Conservation (phyloP, 2,329 filamentous ascomycete species). For the Apiospora sp. region DNA sequence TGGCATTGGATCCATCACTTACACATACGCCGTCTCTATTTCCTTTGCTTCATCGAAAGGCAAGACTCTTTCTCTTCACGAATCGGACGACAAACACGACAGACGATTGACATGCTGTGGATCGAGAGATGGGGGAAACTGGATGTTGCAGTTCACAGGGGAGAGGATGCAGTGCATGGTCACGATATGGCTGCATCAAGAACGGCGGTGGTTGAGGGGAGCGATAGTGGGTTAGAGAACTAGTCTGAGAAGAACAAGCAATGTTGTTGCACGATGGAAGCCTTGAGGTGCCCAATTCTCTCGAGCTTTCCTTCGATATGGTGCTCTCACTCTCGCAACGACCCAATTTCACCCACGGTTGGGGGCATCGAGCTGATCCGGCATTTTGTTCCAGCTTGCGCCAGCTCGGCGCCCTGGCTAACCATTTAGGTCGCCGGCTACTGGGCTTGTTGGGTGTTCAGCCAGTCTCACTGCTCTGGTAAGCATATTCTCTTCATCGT, state of each 20-base stretch:
- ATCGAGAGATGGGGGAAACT: slow-evolving; percentile 12
- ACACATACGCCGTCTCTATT: slow-evolving; percentile 18
- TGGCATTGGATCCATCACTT: slow-evolving; percentile 1
- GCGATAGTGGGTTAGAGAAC: slow-evolving; percentile 27
- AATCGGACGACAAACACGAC: slow-evolving; percentile 23
- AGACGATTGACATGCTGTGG: slow-evolving; percentile 24
- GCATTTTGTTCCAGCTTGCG: background rate
- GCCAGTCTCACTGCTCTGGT: background rate
- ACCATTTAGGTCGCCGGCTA: background rate
- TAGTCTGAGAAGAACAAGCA: slow-evolving; percentile 30
- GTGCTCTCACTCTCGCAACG: slow-evolving; percentile 20
- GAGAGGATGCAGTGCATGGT: slow-evolving; percentile 17
- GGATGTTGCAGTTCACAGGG: slow-evolving; percentile 23
- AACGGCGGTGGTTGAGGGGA: slow-evolving; percentile 24
- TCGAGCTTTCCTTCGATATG: slow-evolving; percentile 21
- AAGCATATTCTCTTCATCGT: background rate
- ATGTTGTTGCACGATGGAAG: slow-evolving; percentile 28
- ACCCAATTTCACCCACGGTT: slow-evolving; percentile 12
- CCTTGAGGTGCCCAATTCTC: slow-evolving; percentile 22
- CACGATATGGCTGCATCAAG: slow-evolving; percentile 21
- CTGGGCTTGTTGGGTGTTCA: background rate
- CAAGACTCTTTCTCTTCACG: slow-evolving; percentile 22
- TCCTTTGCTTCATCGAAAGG: slow-evolving; percentile 14
- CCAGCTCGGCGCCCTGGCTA: slow-evolving; percentile 8
- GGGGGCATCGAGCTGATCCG: background rate